A percentile compares a stretch with the other conserved stretches of the same genome.
Evolutionary conservation across 768 basidiomycete species (phyloP).

Genomic region (Termitomyces sp.): DNA sequence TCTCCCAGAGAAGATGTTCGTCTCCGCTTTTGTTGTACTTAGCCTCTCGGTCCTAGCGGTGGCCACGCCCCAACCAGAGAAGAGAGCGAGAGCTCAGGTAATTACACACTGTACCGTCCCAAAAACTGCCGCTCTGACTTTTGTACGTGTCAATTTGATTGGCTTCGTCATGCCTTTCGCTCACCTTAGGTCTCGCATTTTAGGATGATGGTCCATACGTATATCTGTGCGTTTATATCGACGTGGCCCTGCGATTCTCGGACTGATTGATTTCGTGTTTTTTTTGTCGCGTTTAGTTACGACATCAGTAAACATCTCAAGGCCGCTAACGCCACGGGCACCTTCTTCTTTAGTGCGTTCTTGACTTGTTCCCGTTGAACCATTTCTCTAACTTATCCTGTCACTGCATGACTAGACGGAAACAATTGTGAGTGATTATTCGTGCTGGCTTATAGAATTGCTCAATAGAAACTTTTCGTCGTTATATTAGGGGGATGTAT

Average conservation of each 20-base stretch:
- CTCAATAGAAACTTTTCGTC: not conserved
- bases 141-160: slow-evolving; percentile 8
- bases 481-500: slow-evolving; percentile 26
- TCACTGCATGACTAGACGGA: slow-evolving; percentile 17
- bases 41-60: slow-evolving; percentile 3
- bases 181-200: not conserved
- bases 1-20: slow-evolving; percentile 2
- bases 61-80: slow-evolving; percentile 13
- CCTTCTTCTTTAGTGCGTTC: slow-evolving; percentile 29
- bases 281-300: slow-evolving; percentile 3
- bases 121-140: slow-evolving; percentile 17
- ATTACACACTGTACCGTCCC: slow-evolving; percentile 16
- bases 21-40: slow-evolving; percentile 10
- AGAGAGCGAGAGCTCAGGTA: slow-evolving; percentile 14
- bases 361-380: not conserved
- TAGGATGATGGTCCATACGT: slow-evolving; percentile 19
- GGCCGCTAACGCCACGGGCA: slow-evolving; percentile 24
- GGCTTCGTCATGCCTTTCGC: not conserved
- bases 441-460: not conserved
- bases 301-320: slow-evolving; percentile 8
- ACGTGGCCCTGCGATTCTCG: not conserved
- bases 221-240: slow-evolving; percentile 8
- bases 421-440: slow-evolving; percentile 21
- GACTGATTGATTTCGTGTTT: not conserved
- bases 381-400: not conserved